These are phyloP conservation scores for Didymosphaeria variabile DNA, from an alignment of 2,329 filamentous ascomycete species.

Conservation along the genomic window DNA sequence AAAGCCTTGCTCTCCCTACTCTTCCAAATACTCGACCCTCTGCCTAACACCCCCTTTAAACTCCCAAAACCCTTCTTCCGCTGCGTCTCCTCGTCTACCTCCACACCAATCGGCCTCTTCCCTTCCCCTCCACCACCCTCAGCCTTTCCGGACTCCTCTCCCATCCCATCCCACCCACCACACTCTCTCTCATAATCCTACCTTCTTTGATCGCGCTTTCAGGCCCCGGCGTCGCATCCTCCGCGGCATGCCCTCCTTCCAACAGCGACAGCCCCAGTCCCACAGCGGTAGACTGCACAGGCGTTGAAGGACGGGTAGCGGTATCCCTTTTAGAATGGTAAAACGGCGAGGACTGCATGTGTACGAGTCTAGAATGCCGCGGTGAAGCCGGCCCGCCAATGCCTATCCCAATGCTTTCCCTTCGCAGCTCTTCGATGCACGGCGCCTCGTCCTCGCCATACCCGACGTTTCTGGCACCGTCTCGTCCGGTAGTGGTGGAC, in stretches of 20 bases:
- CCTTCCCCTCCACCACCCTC: slow-evolving; percentile 28
- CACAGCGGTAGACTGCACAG: background rate
- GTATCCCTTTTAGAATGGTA: slow-evolving; percentile 18
- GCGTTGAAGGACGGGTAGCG: slow-evolving; percentile 8
- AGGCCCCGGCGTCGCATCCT: slow-evolving; percentile 14
- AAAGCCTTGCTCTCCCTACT: slow-evolving; percentile 30
- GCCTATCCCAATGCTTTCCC: slow-evolving; percentile 28
- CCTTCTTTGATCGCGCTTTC: slow-evolving; percentile 22
- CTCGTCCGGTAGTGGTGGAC: slow-evolving; percentile 22
- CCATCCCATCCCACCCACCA: slow-evolving; percentile 22
- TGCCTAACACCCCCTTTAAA: slow-evolving; percentile 30
- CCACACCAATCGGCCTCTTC: slow-evolving; percentile 21
- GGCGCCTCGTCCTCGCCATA: slow-evolving; percentile 31
- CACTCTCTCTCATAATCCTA: slow-evolving; percentile 16
- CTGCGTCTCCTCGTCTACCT: slow-evolving; percentile 20
- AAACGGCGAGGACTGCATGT: slow-evolving; percentile 9
- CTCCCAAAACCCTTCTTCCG: slow-evolving; percentile 32
- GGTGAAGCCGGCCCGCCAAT: slow-evolving; percentile 15
- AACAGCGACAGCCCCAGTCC: slow-evolving; percentile 26
- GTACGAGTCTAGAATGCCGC: slow-evolving; percentile 18
- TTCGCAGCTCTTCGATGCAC: slow-evolving; percentile 27
- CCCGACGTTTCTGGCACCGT: slow-evolving; percentile 33
- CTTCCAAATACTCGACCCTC: slow-evolving; percentile 18
- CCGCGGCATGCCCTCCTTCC: background rate
- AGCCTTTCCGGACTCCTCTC: slow-evolving; percentile 22